Evolutionary conservation across 768 basidiomycete genomes (phyloP), one percentile per base, ranked within the genome.

Genomic region (Boletus bicolor): DNA sequence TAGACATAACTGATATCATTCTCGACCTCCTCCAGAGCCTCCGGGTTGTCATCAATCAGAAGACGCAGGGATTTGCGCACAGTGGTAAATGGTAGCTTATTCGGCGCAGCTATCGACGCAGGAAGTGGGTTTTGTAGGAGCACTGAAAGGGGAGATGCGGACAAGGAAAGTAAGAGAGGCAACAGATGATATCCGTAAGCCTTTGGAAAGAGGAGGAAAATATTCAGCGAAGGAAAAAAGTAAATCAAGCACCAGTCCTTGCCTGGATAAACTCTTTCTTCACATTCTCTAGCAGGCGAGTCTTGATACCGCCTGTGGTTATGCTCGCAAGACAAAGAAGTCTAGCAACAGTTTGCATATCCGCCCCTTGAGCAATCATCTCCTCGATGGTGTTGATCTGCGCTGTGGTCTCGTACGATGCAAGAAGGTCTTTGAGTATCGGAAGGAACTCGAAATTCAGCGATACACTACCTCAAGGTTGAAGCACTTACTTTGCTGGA

Each of bases 1-100:
- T 97, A 99, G 36, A 93, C 91, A 69, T 91, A 98, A 57, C 91
- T 87, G 70, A 98, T 91, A 71, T 99, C 97, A 67, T 92, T 92
- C 67, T 97, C 93, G 35, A 89, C 79, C 65, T 90, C 89, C 57
- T 89, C 89, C 30, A 87, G 72, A 9, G 83, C 83, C 63, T 91
- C 89, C 45, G 82, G 79, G 57, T 76, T 84, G 57, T 94, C 92
- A 61, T 98, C 96, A 65, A 97, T 92, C 15, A 98, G 79, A n/a
- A 98, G 82, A 30, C 93, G 85, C 7, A 98, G 79, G 0, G 87
- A 83, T 72, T 95, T 96, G 46, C 95, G 84, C 26, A 95, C 72
- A 7, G 77, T 55, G 9, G 79, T 65, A 70, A 89, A 98, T 2
- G 92, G 87, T 53, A 86, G 84, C 73, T 87, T 94, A 37, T 72